Evolutionary conservation across 2,329 filamentous ascomycete genomes (phyloP).

Genomic region (Trichophyton schoenleinii): DNA sequence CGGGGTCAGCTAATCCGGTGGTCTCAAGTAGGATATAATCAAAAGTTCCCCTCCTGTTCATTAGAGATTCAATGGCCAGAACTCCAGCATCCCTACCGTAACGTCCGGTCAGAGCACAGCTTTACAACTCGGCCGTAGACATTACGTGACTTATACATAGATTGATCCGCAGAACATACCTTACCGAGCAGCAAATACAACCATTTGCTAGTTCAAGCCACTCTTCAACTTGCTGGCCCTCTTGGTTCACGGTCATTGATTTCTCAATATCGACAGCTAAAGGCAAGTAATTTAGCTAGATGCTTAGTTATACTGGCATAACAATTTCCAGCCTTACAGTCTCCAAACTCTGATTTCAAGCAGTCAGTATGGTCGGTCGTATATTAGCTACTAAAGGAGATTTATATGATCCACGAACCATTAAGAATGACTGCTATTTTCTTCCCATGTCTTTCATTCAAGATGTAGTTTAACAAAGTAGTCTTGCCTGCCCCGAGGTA

Average conservation of each 20-base stretch:
- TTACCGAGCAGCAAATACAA: constrained; percentile 95
- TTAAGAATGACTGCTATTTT: constrained; percentile 97
- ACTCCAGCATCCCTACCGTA: constrained; percentile 67
- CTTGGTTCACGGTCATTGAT: constrained; percentile 78
- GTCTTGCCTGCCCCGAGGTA: constrained; percentile 95
- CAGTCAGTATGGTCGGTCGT: background rate
- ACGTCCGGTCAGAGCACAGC: background rate
- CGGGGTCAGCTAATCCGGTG: constrained; percentile 86
- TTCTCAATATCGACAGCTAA: constrained; percentile 88
- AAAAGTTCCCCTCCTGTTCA: constrained; percentile 86
- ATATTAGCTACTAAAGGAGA: background rate
- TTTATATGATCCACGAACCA: constrained; percentile 36
- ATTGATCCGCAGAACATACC: constrained; percentile 39
- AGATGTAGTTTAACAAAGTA: constrained; percentile 86
- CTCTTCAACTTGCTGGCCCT: constrained; percentile 71
- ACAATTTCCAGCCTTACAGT: constrained; percentile 44
- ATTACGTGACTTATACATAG: background rate
- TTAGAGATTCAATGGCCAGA: constrained; percentile 85
- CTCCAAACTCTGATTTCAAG: constrained; percentile 54
- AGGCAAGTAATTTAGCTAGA: constrained; percentile 1
- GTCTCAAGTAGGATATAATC: constrained; percentile 98
- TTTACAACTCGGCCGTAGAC: background rate
- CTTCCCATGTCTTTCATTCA: constrained; percentile 90
- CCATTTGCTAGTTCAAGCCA: constrained; percentile 96
- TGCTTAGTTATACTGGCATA: background rate